Evolutionary conservation across 129 eudicot species (phyloP), one percentile per base, ranked within the genome.

Genomic region (Flaveria sonorensis): DNA sequence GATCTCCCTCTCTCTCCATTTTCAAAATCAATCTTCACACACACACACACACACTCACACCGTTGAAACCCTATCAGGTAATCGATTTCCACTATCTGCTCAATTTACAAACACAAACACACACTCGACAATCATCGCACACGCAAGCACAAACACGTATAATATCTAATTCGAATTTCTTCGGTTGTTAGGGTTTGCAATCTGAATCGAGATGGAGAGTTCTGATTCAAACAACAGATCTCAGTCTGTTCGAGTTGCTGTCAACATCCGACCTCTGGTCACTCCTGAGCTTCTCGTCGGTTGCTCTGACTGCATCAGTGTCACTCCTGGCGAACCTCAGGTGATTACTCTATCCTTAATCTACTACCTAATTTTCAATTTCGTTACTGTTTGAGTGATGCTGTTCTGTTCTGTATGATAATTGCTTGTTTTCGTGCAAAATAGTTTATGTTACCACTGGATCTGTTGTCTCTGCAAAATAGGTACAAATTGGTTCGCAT

Each of bases 401-500:
- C 42, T 10, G 48, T 60, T 43, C 16, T 51, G 7, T 36, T 36
- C 40, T 6, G 24, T 18, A 50, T 73, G 40, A 36, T 26, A 53
- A 40, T 55, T 59, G 46, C 42, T 76, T 18, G 40, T 71, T 52
- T 72, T 39, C 39, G 51, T 76, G 36, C 40, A n/a, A 20, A 47
- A 15, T 0, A 8, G 40, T 59, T 21, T 48, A 40, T 50, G 57
- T 28, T 45, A 7, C 1, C 28, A 20, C 2, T 23, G 23, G 36
- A 21, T 55, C 62, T 55, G 36, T 42, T 68, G 28, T 66, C 15
- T 30, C 15, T 62, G 77, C 13, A 10, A 70, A 83, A 66, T 59
- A 91, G 99, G 99, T 95, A 39, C 97, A 89, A 82, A 91, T 95
- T 26, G 99, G 99, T 39, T 71, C 99, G 0, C 97, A 89, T 74